Conservation (phyloP, 495 filamentous ascomycete genomes). For the Aspergillus avenaceus region DNA sequence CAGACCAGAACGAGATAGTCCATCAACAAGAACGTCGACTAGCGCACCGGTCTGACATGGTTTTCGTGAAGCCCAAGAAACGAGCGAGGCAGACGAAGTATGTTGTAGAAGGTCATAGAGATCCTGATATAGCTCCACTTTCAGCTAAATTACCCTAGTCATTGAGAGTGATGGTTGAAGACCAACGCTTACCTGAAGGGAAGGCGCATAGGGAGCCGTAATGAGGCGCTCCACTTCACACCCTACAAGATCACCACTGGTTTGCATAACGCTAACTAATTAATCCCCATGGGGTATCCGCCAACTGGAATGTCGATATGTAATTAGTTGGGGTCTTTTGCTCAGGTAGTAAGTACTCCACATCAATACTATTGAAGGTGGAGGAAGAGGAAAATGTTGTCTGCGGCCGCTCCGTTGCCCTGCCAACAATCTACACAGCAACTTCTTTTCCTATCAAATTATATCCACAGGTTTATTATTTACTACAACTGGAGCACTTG, state of each 20-base stretch:
- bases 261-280: conserved; percentile 6
- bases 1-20: conserved; percentile 36
- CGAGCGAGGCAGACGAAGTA: conserved; percentile 13
- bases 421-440: background rate
- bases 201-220: conserved; percentile 38
- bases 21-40: conserved; percentile 40
- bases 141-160: conserved; percentile 3
- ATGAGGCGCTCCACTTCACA: conserved; percentile 40
- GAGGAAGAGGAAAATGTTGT: conserved; percentile 2
- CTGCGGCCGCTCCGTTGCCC: background rate
- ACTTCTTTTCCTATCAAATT: background rate
- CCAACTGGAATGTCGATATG: background rate
- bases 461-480: too few species aligned
- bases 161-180: conserved; percentile 3
- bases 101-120: conserved; percentile 29
- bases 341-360: background rate
- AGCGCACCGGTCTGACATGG: conserved; percentile 42
- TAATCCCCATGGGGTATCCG: background rate
- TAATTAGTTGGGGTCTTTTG: background rate
- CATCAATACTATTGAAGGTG: background rate
- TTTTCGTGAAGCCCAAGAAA: conserved; percentile 40
- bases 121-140: conserved; percentile 22
- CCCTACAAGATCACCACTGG: conserved; percentile 11
- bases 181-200: conserved; percentile 31
- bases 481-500: too few species aligned